phyloP scores from a whole-genome alignment of 345 rosid species.

The Boechera divaricarpa region DNA sequence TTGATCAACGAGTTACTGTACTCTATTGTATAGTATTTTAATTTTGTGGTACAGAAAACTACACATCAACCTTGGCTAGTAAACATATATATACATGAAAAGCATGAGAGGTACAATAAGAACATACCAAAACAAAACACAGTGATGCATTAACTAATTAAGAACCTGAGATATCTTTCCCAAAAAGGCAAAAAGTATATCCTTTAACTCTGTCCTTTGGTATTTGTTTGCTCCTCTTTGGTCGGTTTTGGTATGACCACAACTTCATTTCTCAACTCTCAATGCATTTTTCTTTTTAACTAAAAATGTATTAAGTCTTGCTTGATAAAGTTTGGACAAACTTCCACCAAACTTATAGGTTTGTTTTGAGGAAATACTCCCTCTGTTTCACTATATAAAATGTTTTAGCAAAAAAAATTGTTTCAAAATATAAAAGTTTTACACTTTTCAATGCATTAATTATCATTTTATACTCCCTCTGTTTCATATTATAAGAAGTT shows the following conservation, averaged over 20 bases:
- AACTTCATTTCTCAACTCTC: background rate
- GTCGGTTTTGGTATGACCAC: constrained; percentile 21
- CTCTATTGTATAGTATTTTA: background rate
- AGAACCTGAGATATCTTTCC: constrained; percentile 1
- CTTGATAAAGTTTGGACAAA: constrained; percentile 4
- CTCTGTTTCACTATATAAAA: too few species aligned
- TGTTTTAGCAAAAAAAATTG: too few species aligned
- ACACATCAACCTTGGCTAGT: constrained; percentile 22
- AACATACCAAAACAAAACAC: constrained; percentile 35
- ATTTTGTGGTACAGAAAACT: constrained; percentile 32
- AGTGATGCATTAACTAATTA: constrained; percentile 18
- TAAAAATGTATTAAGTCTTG: constrained; percentile 17
- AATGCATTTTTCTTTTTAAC: background rate
- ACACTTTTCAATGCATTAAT: too few species aligned
- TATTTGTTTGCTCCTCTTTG: constrained; percentile 35
- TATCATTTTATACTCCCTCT: too few species aligned
- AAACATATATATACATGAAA: constrained; percentile 13
- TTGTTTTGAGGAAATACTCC: background rate
- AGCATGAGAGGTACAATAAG: constrained; percentile 34
- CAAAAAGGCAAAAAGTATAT: constrained; percentile 19
- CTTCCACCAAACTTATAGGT: constrained; percentile 6
- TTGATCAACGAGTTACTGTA: background rate
- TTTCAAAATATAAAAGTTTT: too few species aligned
- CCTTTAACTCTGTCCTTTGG: constrained; percentile 20
- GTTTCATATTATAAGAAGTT: too few species aligned